These are phyloP conservation scores for Leishmania braziliensis DNA, from an alignment of 208 protist species.

Conservation along the genomic window DNA sequence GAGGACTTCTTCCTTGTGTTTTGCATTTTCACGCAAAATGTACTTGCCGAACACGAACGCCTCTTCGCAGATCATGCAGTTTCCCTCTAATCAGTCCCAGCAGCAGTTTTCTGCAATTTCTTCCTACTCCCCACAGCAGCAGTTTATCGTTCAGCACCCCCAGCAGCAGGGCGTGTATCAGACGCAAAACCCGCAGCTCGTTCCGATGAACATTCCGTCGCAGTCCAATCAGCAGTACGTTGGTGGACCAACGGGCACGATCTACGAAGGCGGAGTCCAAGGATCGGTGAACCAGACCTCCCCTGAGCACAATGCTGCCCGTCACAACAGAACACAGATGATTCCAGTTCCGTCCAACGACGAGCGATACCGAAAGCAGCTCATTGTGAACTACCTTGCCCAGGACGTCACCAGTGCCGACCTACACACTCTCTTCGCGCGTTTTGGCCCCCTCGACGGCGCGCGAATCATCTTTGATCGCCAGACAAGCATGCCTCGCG, in stretches of 20 bases:
- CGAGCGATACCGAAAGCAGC: conserved; percentile 72
- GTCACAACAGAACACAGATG: conserved; percentile 40
- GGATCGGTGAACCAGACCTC: conserved; percentile 31
- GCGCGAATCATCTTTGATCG: conserved; percentile 77
- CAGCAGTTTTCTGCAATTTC: conserved; percentile 47
- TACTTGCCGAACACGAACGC: conserved; percentile 32
- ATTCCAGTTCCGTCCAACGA: conserved; percentile 47
- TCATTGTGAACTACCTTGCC: conserved; percentile 85
- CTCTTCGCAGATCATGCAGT: conserved; percentile 37
- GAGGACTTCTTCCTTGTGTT: neutral
- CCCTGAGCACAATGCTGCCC: conserved; percentile 15
- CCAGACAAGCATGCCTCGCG: conserved; percentile 62
- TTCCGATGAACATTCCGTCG: conserved; percentile 44
- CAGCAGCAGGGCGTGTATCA: conserved; percentile 43
- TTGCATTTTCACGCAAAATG: conserved; percentile 15
- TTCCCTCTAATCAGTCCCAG: conserved; percentile 30
- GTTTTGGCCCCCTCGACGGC: conserved; percentile 68
- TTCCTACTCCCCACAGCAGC: conserved; percentile 36
- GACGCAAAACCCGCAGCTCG: conserved; percentile 34
- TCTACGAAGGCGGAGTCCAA: conserved; percentile 32
- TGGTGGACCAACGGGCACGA: conserved; percentile 7
- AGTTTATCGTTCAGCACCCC: conserved; percentile 37
- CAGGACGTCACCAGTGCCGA: conserved; percentile 61
- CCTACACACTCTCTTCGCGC: conserved; percentile 69
- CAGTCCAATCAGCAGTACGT: conserved; percentile 46